Evolutionary conservation across 805 yeast genomes (phyloP).

Genomic region (Lipomyces anomalus): DNA sequence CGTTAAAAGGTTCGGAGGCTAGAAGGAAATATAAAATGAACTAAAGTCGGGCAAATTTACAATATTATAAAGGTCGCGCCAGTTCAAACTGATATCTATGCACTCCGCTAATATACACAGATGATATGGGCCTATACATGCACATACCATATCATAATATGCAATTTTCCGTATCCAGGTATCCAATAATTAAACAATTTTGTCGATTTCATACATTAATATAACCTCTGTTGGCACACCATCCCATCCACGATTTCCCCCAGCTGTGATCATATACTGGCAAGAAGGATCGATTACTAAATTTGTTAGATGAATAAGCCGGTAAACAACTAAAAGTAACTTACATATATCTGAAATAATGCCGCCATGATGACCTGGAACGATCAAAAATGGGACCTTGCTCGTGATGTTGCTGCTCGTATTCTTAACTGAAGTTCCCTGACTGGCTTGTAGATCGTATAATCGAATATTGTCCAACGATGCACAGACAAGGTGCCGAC

Average conservation of each 20-base stretch:
- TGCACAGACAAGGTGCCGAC: constrained; percentile 74
- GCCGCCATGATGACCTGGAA: constrained; percentile 97
- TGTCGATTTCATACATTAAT: constrained; percentile 66
- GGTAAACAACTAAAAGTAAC: too few species aligned
- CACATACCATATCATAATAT: background rate
- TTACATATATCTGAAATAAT: constrained; percentile 65
- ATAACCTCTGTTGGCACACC: constrained; percentile 75
- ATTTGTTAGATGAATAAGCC: too few species aligned
- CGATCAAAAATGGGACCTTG: constrained; percentile 65
- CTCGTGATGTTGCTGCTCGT: constrained; percentile 31
- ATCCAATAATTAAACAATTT: constrained; percentile 13
- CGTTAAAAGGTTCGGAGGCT: background rate
- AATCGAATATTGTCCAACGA: constrained; percentile 84
- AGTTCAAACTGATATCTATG: background rate
- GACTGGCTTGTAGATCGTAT: constrained; percentile 56
- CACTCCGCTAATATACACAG: background rate
- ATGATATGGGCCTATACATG: background rate
- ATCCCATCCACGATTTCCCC: constrained; percentile 96
- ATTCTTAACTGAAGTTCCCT: constrained; percentile 12
- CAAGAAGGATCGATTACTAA: constrained; percentile 86
- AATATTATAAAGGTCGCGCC: background rate
- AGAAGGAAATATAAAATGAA: too few species aligned
- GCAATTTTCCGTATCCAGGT: constrained; percentile 1
- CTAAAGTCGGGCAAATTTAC: too few species aligned
- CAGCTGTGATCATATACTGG: constrained; percentile 79